Percentiles rank a stretch among this genome's conserved stretches.
Evolutionary conservation across 257 asterid genomes (phyloP).

Genomic region (Henckelia pumila): DNA sequence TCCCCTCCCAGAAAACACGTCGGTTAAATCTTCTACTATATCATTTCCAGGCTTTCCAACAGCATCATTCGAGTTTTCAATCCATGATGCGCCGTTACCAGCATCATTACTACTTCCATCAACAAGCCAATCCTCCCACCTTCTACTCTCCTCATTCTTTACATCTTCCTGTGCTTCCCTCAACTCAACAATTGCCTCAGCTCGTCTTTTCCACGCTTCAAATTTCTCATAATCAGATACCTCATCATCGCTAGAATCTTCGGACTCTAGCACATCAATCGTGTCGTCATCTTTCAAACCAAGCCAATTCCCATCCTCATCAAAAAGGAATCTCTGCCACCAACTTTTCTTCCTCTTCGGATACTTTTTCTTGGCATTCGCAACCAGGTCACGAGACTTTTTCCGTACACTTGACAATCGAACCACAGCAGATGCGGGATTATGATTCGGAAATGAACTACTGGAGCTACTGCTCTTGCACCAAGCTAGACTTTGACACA

Average conservation of each 20-base stretch:
- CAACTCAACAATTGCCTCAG: slow-evolving; percentile 84
- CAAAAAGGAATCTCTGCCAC: slow-evolving; percentile 83
- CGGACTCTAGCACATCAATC: slow-evolving; percentile 59
- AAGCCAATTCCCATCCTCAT: slow-evolving; percentile 86
- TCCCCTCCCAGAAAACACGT: slow-evolving; percentile 60
- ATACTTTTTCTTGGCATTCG: slow-evolving; percentile 65
- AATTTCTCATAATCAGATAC: slow-evolving; percentile 79
- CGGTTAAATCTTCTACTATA: slow-evolving; percentile 43
- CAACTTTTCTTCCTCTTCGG: slow-evolving; percentile 55
- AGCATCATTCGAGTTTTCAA: slow-evolving; percentile 44
- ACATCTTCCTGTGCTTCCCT: slow-evolving; percentile 89
- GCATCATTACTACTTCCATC: slow-evolving; percentile 46
- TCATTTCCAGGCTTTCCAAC: slow-evolving; percentile 39
- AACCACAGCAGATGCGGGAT: slow-evolving; percentile 30
- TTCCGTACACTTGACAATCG: slow-evolving; percentile 44
- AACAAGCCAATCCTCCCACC: slow-evolving; percentile 96
- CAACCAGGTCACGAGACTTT: slow-evolving; percentile 46
- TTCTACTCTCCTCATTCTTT: slow-evolving; percentile 78
- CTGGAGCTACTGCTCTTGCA: slow-evolving; percentile 30
- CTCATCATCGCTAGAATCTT: slow-evolving; percentile 45
- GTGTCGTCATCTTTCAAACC: slow-evolving; percentile 78
- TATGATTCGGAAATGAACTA: slow-evolving; percentile 31
- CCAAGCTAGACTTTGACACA: slow-evolving; percentile 53
- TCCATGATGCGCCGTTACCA: slow-evolving; percentile 56
- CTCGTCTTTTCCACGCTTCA: slow-evolving; percentile 94